phyloP scores from a whole-genome alignment of 2,329 filamentous ascomycete species.

The Pezizomycotina sp. region DNA sequence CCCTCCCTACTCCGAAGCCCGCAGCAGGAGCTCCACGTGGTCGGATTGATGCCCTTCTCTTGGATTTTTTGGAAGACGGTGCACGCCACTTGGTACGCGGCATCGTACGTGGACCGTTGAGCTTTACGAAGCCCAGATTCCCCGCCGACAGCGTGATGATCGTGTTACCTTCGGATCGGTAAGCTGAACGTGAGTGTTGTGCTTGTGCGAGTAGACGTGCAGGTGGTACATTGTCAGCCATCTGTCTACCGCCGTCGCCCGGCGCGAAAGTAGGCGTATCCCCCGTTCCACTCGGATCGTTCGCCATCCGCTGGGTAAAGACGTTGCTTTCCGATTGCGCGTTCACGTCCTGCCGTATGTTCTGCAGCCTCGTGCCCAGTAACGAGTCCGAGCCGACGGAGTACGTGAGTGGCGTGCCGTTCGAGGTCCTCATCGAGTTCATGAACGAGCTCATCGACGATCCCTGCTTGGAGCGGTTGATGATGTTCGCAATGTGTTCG shows the following conservation, averaged over 20 bases:
- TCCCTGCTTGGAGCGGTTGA: no score
- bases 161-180: constrained; percentile 64
- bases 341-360: no score
- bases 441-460: no score
- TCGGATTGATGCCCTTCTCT: constrained; percentile 62
- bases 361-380: no score
- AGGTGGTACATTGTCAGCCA: constrained; percentile 46
- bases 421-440: no score
- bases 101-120: constrained; percentile 68
- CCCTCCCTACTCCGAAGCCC: constrained; percentile 77
- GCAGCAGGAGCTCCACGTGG: constrained; percentile 61
- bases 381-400: no score
- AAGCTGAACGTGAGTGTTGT: constrained; percentile 90
- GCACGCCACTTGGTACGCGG: constrained; percentile 74
- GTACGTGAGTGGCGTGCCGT: no score
- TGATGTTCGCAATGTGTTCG: no score
- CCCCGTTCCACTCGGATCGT: no score
- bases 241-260: constrained; percentile 11
- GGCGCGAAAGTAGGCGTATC: no score
- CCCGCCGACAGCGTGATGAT: constrained; percentile 68
- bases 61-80: constrained; percentile 73
- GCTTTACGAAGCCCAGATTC: constrained; percentile 82
- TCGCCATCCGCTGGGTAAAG: no score
- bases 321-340: no score
- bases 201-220: constrained; percentile 71